Conservation (phyloP, 768 basidiomycete genomes). For the Tricholoma hemisulphureum region DNA sequence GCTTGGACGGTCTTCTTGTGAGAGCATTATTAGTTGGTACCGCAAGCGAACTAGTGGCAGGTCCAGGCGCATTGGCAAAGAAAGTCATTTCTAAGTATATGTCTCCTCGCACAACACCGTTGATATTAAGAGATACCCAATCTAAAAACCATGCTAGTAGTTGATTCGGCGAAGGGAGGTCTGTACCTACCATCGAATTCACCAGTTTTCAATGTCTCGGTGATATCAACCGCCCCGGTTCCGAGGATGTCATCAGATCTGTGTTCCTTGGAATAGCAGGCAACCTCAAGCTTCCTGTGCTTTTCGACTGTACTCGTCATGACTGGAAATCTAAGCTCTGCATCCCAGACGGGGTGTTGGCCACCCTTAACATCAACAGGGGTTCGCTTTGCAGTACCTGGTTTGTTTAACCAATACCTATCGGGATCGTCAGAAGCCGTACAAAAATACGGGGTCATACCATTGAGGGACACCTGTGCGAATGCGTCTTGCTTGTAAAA, state of each 20-base stretch:
- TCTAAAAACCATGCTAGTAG: slow-evolving; percentile 18
- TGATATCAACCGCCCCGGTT: slow-evolving; percentile 70
- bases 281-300: slow-evolving; percentile 63
- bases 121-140: slow-evolving; percentile 35
- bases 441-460: slow-evolving; percentile 21
- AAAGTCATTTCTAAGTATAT: slow-evolving; percentile 93
- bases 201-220: slow-evolving; percentile 76
- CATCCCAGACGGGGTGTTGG: slow-evolving; percentile 93
- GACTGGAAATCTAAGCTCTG: slow-evolving; percentile 78
- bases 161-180: neutral
- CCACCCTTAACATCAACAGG: slow-evolving; percentile 81
- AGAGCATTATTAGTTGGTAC: slow-evolving; percentile 28
- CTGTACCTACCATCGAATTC: slow-evolving; percentile 82
- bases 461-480: slow-evolving; percentile 60
- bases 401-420: slow-evolving; percentile 5
- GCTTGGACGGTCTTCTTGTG: slow-evolving; percentile 51
- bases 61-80: slow-evolving; percentile 68
- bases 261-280: slow-evolving; percentile 80
- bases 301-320: slow-evolving; percentile 53
- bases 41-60: slow-evolving; percentile 30
- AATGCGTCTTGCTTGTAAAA: slow-evolving; percentile 94
- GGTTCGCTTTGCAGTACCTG: slow-evolving; percentile 65
- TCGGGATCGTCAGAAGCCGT: neutral
- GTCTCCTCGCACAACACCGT: slow-evolving; percentile 72
- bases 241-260: slow-evolving; percentile 75